Percentiles rank a stretch among this genome's conserved stretches.
Evolutionary conservation across 495 filamentous ascomycete species (phyloP).

Genomic region (Hypoxylon lienhwacheense): DNA sequence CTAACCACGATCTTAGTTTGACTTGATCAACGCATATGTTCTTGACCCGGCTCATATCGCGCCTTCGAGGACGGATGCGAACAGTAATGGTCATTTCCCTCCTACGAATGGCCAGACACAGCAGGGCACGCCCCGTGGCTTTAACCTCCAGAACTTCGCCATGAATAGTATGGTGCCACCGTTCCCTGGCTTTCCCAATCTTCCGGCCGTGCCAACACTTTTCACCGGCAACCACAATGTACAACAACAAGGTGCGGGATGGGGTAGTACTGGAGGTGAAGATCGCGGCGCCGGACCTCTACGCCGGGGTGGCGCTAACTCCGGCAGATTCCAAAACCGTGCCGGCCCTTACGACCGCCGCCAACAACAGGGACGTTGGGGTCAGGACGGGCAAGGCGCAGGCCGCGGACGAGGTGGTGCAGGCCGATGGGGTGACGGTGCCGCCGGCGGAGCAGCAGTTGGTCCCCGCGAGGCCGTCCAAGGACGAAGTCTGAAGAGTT

Average conservation of each 20-base stretch:
- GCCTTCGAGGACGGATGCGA: conserved; percentile 90
- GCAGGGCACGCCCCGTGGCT: conserved; percentile 87
- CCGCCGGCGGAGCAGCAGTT: conserved; percentile 66
- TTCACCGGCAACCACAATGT: conserved; percentile 58
- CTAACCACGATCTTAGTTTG: conserved; percentile 58
- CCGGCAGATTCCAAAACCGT: conserved; percentile 50
- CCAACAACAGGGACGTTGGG: conserved; percentile 47
- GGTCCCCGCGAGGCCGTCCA: conserved; percentile 84
- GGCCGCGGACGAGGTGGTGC: conserved; percentile 52
- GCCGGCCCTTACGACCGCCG: conserved; percentile 55
- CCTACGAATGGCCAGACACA: conserved; percentile 68
- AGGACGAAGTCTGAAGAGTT: conserved; percentile 89
- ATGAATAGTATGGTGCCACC: conserved; percentile 58
- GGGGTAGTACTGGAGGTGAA: conserved; percentile 48
- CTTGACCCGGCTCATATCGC: conserved; percentile 91
- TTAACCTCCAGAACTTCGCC: conserved; percentile 71
- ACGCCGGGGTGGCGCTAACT: conserved; percentile 49
- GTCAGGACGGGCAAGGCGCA: conserved; percentile 42
- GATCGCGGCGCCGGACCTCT: conserved; percentile 53
- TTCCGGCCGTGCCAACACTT: conserved; percentile 52
- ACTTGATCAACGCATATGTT: conserved; percentile 89
- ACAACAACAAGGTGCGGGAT: conserved; percentile 51
- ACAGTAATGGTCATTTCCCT: conserved; percentile 95
- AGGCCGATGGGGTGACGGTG: conserved; percentile 65
- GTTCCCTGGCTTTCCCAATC: conserved; percentile 52